These are phyloP conservation scores for Bimuria novae-zelandiae DNA, from an alignment of 2,329 filamentous ascomycete genomes.

Conservation along the genomic window DNA sequence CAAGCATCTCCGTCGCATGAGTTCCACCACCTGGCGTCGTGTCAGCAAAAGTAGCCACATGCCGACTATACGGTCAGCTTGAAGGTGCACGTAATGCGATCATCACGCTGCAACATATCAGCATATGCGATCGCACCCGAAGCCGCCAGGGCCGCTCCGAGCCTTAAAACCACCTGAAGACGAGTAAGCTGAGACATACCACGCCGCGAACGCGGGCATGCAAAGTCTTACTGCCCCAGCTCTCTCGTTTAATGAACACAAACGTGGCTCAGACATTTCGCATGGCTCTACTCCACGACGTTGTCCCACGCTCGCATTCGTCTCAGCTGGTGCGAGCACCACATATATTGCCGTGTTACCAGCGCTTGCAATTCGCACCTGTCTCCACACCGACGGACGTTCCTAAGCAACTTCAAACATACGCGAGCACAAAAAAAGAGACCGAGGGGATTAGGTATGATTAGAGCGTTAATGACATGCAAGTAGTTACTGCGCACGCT, in stretches of 20 bases:
- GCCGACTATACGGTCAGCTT: background rate
- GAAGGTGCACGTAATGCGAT: background rate
- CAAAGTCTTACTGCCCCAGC: constrained; percentile 6
- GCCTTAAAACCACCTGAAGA: background rate
- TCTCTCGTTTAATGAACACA: background rate
- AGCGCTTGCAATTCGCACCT: background rate
- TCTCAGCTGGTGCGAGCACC: background rate
- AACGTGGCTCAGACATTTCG: constrained; percentile 2
- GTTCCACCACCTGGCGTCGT: too few species aligned
- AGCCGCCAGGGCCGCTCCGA: background rate
- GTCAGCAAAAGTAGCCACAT: background rate
- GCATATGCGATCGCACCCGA: background rate
- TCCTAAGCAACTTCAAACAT: background rate
- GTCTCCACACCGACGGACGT: background rate
- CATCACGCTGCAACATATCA: background rate
- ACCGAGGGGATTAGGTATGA: background rate
- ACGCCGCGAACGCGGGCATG: constrained; percentile 3
- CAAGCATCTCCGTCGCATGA: too few species aligned
- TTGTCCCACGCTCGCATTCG: background rate
- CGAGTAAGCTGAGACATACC: background rate
- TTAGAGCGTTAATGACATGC: background rate
- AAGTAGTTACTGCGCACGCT: constrained; percentile 2
- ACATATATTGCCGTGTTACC: constrained; percentile 1
- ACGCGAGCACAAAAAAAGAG: background rate
- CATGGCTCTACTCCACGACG: background rate